These are phyloP conservation scores for Pichia gijzeniarum DNA, from an alignment of 805 yeast genomes.

Conservation along the genomic window DNA sequence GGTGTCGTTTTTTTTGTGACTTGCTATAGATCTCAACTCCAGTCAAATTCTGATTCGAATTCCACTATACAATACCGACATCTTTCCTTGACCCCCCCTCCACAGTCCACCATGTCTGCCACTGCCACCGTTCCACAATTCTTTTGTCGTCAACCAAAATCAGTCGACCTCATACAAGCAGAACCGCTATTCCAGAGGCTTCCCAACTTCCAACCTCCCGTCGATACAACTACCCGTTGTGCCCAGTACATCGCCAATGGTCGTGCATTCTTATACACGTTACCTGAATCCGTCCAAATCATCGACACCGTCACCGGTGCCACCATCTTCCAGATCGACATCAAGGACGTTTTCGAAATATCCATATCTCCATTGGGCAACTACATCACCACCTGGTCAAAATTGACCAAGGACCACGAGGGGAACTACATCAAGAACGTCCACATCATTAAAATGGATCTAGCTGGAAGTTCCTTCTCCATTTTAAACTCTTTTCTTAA, in stretches of 20 bases:
- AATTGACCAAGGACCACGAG: constrained; percentile 58
- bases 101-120: background rate
- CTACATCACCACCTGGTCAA: constrained; percentile 82
- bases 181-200: constrained; percentile 34
- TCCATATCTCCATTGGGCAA: constrained; percentile 86
- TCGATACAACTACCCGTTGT: constrained; percentile 44
- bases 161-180: constrained; percentile 46
- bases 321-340: constrained; percentile 41
- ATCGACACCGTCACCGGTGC: constrained; percentile 50
- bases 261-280: constrained; percentile 61
- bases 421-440: constrained; percentile 76
- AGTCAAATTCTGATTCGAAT: too few species aligned
- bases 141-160: constrained; percentile 46
- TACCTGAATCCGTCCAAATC: constrained; percentile 53
- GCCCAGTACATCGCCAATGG: constrained; percentile 69
- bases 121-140: constrained; percentile 22
- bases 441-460: constrained; percentile 57
- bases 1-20: too few species aligned
- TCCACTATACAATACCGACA: too few species aligned
- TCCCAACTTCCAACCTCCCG: constrained; percentile 27
- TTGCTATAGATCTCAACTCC: too few species aligned
- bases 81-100: too few species aligned
- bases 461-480: constrained; percentile 13
- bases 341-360: constrained; percentile 70
- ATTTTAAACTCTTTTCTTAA: constrained; percentile 52